Conservation (phyloP, 2,329 filamentous ascomycete genomes). For the Colletotrichum camelliae region DNA sequence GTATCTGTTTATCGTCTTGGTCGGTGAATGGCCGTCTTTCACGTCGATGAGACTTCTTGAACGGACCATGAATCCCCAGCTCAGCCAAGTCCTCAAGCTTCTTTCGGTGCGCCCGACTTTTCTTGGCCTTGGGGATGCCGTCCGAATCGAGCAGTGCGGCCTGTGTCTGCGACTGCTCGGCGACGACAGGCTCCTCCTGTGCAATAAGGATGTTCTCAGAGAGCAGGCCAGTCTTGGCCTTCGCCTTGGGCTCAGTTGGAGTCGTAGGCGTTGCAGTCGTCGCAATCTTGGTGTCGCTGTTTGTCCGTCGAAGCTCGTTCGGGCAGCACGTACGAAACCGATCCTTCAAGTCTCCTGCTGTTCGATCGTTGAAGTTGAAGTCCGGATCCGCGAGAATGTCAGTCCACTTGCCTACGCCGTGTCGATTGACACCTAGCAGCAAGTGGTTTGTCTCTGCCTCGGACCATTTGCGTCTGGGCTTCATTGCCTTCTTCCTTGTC, state of each 20-base stretch:
- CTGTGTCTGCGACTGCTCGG: conserved; percentile 26
- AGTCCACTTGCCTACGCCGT: conserved; percentile 71
- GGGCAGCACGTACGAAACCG: conserved; percentile 71
- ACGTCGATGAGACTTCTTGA: conserved; percentile 66
- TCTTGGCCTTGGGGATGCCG: conserved; percentile 47
- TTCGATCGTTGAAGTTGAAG: conserved; percentile 66
- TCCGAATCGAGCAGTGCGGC: conserved; percentile 34
- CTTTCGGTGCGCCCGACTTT: conserved; percentile 59
- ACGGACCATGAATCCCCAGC: conserved; percentile 66
- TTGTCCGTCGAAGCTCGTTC: conserved; percentile 58
- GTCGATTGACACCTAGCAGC: conserved; percentile 63
- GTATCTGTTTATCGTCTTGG: conserved; percentile 66
- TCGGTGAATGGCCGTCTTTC: conserved; percentile 67
- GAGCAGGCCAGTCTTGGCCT: conserved; percentile 53
- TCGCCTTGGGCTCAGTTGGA: conserved; percentile 34
- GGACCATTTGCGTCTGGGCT: conserved; percentile 67
- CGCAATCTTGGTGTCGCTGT: conserved; percentile 30
- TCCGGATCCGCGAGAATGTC: conserved; percentile 66
- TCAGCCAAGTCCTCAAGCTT: conserved; percentile 60
- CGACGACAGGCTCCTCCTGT: conserved; percentile 38
- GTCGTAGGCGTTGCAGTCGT: conserved; percentile 11
- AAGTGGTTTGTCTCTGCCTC: conserved; percentile 69
- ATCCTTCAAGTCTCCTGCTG: conserved; percentile 69
- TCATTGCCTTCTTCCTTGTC: conserved; percentile 58
- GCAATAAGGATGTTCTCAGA: conserved; percentile 63